Conservation (phyloP, 139 green algal species). For the Trebouxia sp. region DNA sequence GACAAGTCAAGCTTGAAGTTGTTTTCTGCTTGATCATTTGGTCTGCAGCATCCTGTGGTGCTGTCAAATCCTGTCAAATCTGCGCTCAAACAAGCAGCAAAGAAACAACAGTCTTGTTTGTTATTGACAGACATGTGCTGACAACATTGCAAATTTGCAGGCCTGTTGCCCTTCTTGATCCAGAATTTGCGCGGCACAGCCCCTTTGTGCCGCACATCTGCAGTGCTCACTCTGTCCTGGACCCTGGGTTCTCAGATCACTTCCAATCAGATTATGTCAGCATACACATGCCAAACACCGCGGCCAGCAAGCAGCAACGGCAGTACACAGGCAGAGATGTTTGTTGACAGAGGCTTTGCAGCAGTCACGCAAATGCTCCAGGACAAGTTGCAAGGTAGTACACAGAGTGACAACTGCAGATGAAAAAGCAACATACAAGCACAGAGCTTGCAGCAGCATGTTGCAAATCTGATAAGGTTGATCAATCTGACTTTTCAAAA, state of each 20-base stretch:
- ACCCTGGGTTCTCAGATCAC: not conserved
- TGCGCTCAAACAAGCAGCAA: no score
- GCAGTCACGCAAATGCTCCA: no score
- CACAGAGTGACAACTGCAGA: no score
- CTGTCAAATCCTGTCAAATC: no score
- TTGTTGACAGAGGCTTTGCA: not conserved
- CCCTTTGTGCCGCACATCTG: not conserved
- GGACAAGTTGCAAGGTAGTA: not conserved
- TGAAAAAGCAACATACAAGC: no score
- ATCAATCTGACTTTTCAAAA: no score
- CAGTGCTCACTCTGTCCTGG: not conserved
- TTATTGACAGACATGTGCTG: no score
- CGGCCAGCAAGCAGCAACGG: not conserved
- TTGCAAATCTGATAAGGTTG: no score
- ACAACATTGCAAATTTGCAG: not conserved
- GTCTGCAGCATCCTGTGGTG: no score
- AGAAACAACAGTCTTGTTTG: not conserved
- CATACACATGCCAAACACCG: not conserved
- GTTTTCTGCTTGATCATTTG: not conserved
- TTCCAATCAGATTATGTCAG: not conserved
- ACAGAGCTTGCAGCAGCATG: no score
- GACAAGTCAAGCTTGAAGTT: no score
- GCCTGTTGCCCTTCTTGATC: conserved; percentile 4
- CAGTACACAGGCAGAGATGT: not conserved
- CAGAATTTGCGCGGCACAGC: not conserved